phyloP scores from a whole-genome alignment of 306 rosid genomes.

The Cajanus cajan region DNA sequence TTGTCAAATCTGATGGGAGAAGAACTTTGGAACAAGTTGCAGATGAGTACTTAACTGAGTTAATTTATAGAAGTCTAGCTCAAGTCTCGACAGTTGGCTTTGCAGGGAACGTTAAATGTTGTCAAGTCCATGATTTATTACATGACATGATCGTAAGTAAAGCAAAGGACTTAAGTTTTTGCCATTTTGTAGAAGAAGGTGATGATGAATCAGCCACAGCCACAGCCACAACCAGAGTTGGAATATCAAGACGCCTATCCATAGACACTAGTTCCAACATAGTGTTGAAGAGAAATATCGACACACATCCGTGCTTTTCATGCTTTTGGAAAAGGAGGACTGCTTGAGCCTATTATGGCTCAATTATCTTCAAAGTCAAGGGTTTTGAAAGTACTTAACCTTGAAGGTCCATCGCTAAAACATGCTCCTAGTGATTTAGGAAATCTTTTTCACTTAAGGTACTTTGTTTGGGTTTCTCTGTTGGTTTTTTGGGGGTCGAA shows the following conservation, averaged over 20 bases:
- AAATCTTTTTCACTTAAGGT: background rate
- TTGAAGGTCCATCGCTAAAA: background rate
- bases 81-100: background rate
- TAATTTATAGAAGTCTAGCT: background rate
- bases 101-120: too few relatives aligned
- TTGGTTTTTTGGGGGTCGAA: too few relatives aligned
- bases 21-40: background rate
- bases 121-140: too few relatives aligned
- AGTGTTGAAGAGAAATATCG: background rate
- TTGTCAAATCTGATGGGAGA: background rate
- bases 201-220: too few relatives aligned
- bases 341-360: background rate
- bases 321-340: background rate
- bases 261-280: background rate
- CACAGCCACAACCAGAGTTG: background rate
- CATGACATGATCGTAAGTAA: too few relatives aligned
- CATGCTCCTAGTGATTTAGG: background rate
- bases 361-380: background rate
- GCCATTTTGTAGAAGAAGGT: too few relatives aligned
- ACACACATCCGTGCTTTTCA: background rate
- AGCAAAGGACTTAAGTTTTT: too few relatives aligned
- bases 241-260: background rate
- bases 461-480: too few relatives aligned
- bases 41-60: background rate
- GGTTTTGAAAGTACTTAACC: background rate